These are phyloP conservation scores for Cladosporium sphaerospermum DNA, from an alignment of 2,329 filamentous ascomycete genomes.

Conservation along the genomic window DNA sequence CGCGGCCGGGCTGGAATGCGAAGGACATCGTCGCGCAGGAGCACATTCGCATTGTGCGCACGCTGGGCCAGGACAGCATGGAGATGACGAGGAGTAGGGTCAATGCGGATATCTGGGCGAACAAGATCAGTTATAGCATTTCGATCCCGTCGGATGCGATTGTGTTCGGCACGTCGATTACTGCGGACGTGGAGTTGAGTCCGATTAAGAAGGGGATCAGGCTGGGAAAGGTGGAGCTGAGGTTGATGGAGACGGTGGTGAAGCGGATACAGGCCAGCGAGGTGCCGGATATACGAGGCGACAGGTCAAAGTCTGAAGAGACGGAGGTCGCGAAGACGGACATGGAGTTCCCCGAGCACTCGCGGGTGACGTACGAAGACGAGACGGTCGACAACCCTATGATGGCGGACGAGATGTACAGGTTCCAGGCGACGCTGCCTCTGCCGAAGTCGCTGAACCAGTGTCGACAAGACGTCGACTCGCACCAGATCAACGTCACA, in stretches of 20 bases:
- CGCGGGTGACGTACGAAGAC: constrained; percentile 31
- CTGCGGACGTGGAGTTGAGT: constrained; percentile 78
- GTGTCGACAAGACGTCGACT: constrained; percentile 85
- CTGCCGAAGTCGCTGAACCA: constrained; percentile 75
- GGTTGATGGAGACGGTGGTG: constrained; percentile 71
- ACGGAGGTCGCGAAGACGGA: constrained; percentile 33
- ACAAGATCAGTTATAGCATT: constrained; percentile 95
- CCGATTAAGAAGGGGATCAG: constrained; percentile 83
- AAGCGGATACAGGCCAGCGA: constrained; percentile 31
- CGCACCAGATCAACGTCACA: constrained; percentile 80
- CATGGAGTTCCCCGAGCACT: constrained; percentile 34
- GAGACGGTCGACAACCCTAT: constrained; percentile 34
- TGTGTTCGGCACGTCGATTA: constrained; percentile 82
- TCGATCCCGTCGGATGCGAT: constrained; percentile 89
- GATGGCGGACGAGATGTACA: constrained; percentile 51
- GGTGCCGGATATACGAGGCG: constrained; percentile 25
- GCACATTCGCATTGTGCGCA: constrained; percentile 45
- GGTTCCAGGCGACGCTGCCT: constrained; percentile 54
- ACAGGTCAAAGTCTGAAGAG: constrained; percentile 31
- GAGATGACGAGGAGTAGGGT: constrained; percentile 39
- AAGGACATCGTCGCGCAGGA: constrained; percentile 81
- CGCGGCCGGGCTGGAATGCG: constrained; percentile 70
- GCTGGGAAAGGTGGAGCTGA: constrained; percentile 74
- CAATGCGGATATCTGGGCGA: constrained; percentile 95
- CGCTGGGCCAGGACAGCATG: constrained; percentile 63